A percentile compares a stretch with the other conserved stretches of the same genome.
These are phyloP conservation scores for Mrakia blollopis DNA, from an alignment of 768 basidiomycete species.

Conservation along the genomic window DNA sequence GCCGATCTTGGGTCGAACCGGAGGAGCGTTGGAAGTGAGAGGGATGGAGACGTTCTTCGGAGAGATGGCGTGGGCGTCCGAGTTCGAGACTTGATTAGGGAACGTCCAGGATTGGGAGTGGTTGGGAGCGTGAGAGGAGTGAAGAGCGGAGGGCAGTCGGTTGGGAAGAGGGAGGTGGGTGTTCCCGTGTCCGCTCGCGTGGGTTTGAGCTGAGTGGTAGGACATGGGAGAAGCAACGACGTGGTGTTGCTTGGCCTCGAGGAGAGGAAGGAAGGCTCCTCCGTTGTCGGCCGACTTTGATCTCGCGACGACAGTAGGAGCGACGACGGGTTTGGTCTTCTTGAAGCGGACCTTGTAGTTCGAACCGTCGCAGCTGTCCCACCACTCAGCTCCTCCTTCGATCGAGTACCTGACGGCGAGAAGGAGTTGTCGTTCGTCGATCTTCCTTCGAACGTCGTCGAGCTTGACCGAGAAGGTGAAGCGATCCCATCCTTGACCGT, in stretches of 20 bases:
- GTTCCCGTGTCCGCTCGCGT: background rate
- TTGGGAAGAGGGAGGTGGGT: conserved; percentile 15
- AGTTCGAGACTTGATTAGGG: background rate
- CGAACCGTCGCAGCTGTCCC: conserved; percentile 80
- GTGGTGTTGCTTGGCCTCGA: conserved; percentile 24
- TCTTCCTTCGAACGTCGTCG: conserved; percentile 68
- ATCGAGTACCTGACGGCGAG: conserved; percentile 67
- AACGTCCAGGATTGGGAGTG: background rate
- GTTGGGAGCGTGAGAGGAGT: background rate
- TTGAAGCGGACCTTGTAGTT: conserved; percentile 75
- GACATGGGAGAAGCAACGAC: background rate
- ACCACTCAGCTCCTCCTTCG: conserved; percentile 67
- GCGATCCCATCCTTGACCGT: conserved; percentile 53
- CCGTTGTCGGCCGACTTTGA: background rate
- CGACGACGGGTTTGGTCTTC: conserved; percentile 34
- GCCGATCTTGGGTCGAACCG: background rate
- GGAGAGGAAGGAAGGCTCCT: conserved; percentile 28
- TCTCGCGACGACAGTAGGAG: background rate
- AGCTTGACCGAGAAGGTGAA: conserved; percentile 72
- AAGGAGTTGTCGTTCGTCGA: conserved; percentile 74
- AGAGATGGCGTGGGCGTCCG: background rate
- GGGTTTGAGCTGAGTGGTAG: background rate
- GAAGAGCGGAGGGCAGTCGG: conserved; percentile 5
- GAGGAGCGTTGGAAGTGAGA: background rate
- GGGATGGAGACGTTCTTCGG: background rate